Evolutionary conservation across 2,329 filamentous ascomycete species (phyloP).

Genomic region (Aspergillus sergii): DNA sequence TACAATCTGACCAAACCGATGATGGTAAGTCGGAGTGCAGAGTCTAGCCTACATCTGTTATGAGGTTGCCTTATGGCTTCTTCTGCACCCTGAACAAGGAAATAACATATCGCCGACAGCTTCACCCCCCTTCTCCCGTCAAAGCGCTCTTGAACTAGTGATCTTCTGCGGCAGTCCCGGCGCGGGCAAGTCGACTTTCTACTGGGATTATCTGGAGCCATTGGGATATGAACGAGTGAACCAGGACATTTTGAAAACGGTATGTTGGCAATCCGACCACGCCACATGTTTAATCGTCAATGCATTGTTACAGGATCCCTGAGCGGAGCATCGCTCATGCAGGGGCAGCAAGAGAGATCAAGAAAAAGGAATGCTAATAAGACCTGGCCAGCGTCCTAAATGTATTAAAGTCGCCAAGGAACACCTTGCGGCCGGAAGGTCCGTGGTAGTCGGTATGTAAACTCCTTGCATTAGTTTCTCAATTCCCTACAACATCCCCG

Average conservation of each 20-base stretch:
- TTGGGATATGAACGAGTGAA: conserved; percentile 84
- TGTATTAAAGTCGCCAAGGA: conserved; percentile 73
- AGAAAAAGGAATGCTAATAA: not conserved
- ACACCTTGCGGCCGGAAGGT: conserved; percentile 64
- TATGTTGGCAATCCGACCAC: conserved; percentile 29
- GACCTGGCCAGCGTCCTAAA: conserved; percentile 54
- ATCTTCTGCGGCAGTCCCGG: conserved; percentile 88
- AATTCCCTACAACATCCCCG: conserved; percentile 13
- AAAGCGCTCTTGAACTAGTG: conserved; percentile 71
- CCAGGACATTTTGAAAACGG: conserved; percentile 81
- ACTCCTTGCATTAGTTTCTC: conserved; percentile 22
- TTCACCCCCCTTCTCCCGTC: conserved; percentile 55
- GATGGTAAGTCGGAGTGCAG: conserved; percentile 29
- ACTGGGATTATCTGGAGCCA: conserved; percentile 74
- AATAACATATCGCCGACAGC: conserved; percentile 16
- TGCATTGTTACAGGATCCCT: not conserved
- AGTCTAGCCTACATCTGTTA: not conserved
- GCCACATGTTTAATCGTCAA: not conserved
- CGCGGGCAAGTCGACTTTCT: conserved; percentile 90
- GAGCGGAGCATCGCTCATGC: not conserved
- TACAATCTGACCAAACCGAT: conserved; percentile 37
- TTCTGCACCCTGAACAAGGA: conserved; percentile 1
- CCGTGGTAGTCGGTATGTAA: conserved; percentile 74
- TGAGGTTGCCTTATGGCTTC: not conserved
- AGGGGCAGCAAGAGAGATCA: not conserved